These are phyloP conservation scores for Corymbia maculata DNA, from an alignment of 345 rosid species.

Conservation along the genomic window DNA sequence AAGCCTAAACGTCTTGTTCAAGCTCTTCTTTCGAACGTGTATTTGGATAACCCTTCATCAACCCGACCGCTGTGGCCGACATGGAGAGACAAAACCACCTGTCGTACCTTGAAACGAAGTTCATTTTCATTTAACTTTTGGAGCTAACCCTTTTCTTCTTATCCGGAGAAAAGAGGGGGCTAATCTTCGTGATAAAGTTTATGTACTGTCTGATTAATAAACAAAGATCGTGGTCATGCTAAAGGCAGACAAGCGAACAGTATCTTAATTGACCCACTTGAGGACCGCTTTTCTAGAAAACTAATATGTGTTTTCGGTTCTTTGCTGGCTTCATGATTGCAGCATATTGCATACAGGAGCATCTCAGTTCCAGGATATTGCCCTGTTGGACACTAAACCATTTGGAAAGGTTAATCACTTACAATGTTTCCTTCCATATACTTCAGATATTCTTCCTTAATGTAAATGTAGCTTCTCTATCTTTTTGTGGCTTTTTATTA, in stretches of 20 bases:
- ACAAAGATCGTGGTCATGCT: not conserved
- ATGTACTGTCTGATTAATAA: not conserved
- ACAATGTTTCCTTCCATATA: conserved; percentile 2
- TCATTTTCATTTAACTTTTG: not conserved
- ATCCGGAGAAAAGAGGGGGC: not conserved
- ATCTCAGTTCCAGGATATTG: conserved; percentile 48
- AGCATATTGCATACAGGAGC: conserved; percentile 54
- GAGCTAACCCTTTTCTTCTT: not conserved
- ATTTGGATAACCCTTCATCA: not conserved
- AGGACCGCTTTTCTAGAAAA: not conserved
- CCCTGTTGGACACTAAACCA: conserved; percentile 53
- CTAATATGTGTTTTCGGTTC: not conserved
- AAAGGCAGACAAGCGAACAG: conserved; percentile 3
- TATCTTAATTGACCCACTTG: not conserved
- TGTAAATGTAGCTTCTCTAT: not conserved
- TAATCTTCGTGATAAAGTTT: not conserved
- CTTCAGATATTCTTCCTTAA: not conserved
- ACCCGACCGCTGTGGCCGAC: not conserved
- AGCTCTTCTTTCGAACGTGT: not conserved
- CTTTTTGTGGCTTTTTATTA: not conserved
- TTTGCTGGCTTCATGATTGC: not conserved
- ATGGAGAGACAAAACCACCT: not conserved
- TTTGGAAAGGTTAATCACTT: conserved; percentile 14
- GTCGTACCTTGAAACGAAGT: not conserved
- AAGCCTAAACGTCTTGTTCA: not conserved